phyloP scores from a whole-genome alignment of 2,329 filamentous ascomycete species.

The Seiridium cupressi region DNA sequence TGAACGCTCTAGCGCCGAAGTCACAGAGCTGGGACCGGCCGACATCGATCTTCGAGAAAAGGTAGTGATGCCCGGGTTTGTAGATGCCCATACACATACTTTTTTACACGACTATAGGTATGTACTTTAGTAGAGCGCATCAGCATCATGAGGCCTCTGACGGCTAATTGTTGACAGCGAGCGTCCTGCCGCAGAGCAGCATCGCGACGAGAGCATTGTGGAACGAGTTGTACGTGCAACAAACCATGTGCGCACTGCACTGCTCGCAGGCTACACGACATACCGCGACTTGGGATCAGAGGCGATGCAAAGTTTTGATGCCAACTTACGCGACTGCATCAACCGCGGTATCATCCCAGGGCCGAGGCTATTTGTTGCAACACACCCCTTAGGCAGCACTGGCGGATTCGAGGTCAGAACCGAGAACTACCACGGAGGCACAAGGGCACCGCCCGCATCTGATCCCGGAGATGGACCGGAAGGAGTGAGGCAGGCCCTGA shows the following conservation, averaged over 20 bases:
- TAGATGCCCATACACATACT: slow-evolving; percentile 56
- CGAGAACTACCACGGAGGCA: slow-evolving; percentile 38
- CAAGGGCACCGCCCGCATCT: slow-evolving; percentile 32
- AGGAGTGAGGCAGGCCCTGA: slow-evolving; percentile 43
- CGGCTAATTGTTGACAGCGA: slow-evolving; percentile 25
- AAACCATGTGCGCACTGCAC: slow-evolving; percentile 49
- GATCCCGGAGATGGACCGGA: slow-evolving; percentile 47
- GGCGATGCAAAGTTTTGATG: slow-evolving; percentile 46
- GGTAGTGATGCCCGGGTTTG: slow-evolving; percentile 49
- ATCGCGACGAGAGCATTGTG: slow-evolving; percentile 56
- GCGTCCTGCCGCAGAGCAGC: slow-evolving; percentile 40
- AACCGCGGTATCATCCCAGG: slow-evolving; percentile 53
- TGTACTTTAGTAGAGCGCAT: background rate
- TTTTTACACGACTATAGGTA: slow-evolving; percentile 47
- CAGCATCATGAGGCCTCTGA: background rate
- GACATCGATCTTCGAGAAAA: slow-evolving; percentile 52
- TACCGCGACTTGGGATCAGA: slow-evolving; percentile 57
- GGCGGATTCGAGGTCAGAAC: slow-evolving; percentile 47
- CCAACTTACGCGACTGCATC: slow-evolving; percentile 50
- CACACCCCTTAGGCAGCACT: slow-evolving; percentile 46
- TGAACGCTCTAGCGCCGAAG: slow-evolving; percentile 14
- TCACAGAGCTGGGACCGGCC: background rate
- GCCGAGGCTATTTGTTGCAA: slow-evolving; percentile 54
- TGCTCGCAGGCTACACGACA: slow-evolving; percentile 58
- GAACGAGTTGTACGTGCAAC: slow-evolving; percentile 54